phyloP scores from a whole-genome alignment of 1,139 yeast genomes.

The Lodderomyces jiufengensis region DNA sequence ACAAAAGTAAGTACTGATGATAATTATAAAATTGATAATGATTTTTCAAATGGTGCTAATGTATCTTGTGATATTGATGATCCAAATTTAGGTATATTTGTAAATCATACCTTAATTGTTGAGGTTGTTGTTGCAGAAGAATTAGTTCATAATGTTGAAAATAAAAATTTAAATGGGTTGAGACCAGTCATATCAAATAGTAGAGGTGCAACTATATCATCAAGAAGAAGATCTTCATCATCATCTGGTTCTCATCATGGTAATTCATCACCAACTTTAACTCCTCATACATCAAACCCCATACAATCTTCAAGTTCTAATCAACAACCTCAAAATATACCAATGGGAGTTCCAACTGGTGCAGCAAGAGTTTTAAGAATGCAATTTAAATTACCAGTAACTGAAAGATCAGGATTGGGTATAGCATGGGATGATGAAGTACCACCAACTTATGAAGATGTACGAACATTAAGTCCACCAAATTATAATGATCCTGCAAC shows the following conservation, averaged over 20 bases:
- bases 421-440: conserved; percentile 99
- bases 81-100: conserved; percentile 72
- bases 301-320: conserved; percentile 4
- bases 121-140: conserved; percentile 96
- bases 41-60: conserved; percentile 46
- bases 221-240: conserved; percentile 3
- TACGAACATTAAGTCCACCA: conserved; percentile 82
- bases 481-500: conserved; percentile 45
- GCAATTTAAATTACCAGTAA: conserved; percentile 80
- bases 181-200: conserved; percentile 25
- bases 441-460: conserved; percentile 92
- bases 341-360: conserved; percentile 72
- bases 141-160: conserved; percentile 39
- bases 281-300: not conserved
- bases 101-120: conserved; percentile 69
- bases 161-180: conserved; percentile 17
- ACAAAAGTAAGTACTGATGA: conserved; percentile 27
- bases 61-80: conserved; percentile 81
- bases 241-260: not conserved
- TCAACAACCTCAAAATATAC: not conserved
- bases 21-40: conserved; percentile 20
- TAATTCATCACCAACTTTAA: too few species aligned
- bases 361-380: conserved; percentile 90
- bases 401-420: conserved; percentile 93
- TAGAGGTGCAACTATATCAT: not conserved